Percentiles rank a stretch among this genome's conserved stretches.
Conservation (phyloP, 192 early-diverging fungal genomes). For the Pecoramyces ruminantium region DNA sequence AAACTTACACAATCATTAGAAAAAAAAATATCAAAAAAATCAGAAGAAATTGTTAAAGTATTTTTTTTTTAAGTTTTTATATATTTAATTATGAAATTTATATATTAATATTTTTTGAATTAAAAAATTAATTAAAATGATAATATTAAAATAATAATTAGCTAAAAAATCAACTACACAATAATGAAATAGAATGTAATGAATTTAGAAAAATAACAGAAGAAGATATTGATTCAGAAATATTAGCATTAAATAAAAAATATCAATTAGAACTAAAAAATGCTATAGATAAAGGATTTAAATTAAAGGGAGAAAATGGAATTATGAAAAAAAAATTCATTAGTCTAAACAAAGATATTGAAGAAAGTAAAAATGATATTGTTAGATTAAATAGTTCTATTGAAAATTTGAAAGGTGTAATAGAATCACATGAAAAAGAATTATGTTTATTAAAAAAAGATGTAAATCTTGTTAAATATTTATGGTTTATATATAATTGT, state of each 20-base stretch:
- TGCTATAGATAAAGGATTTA: slow-evolving; percentile 10
- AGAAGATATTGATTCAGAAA: slow-evolving; percentile 17
- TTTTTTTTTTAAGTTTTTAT: too few species aligned
- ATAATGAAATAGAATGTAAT: slow-evolving; percentile 1
- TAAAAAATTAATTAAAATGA: too few species aligned
- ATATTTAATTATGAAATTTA: too few species aligned
- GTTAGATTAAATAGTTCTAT: slow-evolving; percentile 18
- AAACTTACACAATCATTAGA: slow-evolving; percentile 22
- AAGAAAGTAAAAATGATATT: slow-evolving; percentile 28
- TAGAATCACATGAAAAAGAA: slow-evolving; percentile 25
- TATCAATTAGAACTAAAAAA: slow-evolving; percentile 25
- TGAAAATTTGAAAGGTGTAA: slow-evolving; percentile 16
- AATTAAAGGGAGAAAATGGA: slow-evolving; percentile 21
- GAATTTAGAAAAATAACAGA: slow-evolving; percentile 14
- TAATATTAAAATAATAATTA: background rate
- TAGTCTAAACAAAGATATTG: slow-evolving; percentile 17
- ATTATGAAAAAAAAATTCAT: slow-evolving; percentile 18
- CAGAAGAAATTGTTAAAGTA: slow-evolving; percentile 24
- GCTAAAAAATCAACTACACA: background rate
- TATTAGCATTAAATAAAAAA: slow-evolving; percentile 15
- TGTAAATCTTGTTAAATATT: slow-evolving; percentile 6
- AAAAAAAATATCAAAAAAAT: slow-evolving; percentile 14
- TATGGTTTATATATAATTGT: background rate
- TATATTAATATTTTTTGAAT: too few species aligned
- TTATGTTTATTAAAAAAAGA: slow-evolving; percentile 23